Percentiles rank a stretch among this genome's conserved stretches.
These are phyloP conservation scores for Fusarium drepaniforme DNA, from an alignment of 2,329 filamentous ascomycete species.

Conservation along the genomic window DNA sequence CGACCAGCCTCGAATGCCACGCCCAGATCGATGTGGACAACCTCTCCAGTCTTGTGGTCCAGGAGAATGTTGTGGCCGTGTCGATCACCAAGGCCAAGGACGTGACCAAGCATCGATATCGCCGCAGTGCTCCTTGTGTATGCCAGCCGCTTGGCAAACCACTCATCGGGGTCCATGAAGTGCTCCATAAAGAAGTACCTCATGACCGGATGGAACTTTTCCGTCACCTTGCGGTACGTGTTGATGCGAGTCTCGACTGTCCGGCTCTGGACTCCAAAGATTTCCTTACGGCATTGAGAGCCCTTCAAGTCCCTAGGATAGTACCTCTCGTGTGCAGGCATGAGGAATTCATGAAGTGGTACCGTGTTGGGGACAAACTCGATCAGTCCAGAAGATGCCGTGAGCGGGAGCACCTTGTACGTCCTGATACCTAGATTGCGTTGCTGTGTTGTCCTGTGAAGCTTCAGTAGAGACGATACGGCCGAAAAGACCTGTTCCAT, in stretches of 20 bases:
- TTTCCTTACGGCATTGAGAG: conserved; percentile 81
- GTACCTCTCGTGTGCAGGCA: conserved; percentile 90
- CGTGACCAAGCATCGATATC: conserved; percentile 93
- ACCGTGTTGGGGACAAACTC: conserved; percentile 97
- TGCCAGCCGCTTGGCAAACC: conserved; percentile 89
- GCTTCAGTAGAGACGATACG: conserved; percentile 89
- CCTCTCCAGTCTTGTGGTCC: conserved; percentile 89
- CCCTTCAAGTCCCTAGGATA: conserved; percentile 86
- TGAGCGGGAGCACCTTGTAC: conserved; percentile 95
- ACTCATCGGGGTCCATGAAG: conserved; percentile 94
- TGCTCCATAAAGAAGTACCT: conserved; percentile 97
- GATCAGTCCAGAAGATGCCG: conserved; percentile 87
- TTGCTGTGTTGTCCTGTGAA: conserved; percentile 88
- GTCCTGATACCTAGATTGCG: conserved; percentile 91
- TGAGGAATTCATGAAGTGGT: conserved; percentile 90
- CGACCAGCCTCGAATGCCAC: conserved; percentile 97
- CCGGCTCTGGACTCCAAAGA: conserved; percentile 78
- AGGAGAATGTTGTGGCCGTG: conserved; percentile 98
- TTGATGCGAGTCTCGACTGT: conserved; percentile 78
- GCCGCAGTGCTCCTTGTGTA: conserved; percentile 95
- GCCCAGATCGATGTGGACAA: conserved; percentile 96
- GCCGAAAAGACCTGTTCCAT: conserved; percentile 99
- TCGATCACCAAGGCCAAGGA: conserved; percentile 91
- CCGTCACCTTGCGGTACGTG: conserved; percentile 82
- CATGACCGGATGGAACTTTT: conserved; percentile 92